A percentile compares a stretch with the other conserved stretches of the same genome.
phyloP scores from a whole-genome alignment of 345 rosid genomes.

The Bruguiera gymnorhiza region DNA sequence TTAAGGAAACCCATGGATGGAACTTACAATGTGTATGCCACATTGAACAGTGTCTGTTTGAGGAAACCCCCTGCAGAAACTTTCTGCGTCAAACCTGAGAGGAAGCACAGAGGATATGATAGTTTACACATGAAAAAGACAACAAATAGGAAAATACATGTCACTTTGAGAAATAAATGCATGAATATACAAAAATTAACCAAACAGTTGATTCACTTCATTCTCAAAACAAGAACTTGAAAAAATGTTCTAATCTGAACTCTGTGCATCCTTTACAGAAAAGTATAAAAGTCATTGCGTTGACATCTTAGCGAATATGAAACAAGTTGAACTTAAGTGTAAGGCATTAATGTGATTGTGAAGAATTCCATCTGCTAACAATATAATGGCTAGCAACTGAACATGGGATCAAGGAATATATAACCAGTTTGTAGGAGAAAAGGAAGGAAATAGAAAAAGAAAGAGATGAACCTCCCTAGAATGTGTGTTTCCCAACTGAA shows the following conservation, averaged over 20 bases:
- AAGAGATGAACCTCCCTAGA: too few relatives aligned
- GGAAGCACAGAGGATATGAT: conserved; percentile 12
- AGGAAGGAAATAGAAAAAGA: not conserved
- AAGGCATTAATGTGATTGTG: too few relatives aligned
- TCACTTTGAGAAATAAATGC: not conserved
- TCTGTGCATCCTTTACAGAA: too few relatives aligned
- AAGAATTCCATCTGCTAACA: too few relatives aligned
- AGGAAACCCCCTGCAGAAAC: conserved; percentile 62
- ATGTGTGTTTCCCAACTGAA: too few relatives aligned
- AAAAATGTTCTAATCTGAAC: not conserved
- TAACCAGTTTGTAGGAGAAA: not conserved
- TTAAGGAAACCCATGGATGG: conserved; percentile 4
- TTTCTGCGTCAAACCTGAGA: conserved; percentile 80
- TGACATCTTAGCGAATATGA: too few relatives aligned
- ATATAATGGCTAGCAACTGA: too few relatives aligned
- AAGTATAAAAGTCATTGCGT: too few relatives aligned
- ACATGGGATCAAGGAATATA: not conserved
- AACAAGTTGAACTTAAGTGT: too few relatives aligned
- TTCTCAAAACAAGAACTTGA: not conserved
- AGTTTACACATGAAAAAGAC: not conserved
- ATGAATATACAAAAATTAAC: not conserved
- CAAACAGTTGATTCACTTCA: not conserved
- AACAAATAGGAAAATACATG: not conserved
- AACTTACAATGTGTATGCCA: conserved; percentile 76
- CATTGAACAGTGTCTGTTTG: conserved; percentile 56